These are phyloP conservation scores for Takakia lepidozioides DNA, from an alignment of 225 moss, liverwort and hornwort genomes.

Conservation along the genomic window DNA sequence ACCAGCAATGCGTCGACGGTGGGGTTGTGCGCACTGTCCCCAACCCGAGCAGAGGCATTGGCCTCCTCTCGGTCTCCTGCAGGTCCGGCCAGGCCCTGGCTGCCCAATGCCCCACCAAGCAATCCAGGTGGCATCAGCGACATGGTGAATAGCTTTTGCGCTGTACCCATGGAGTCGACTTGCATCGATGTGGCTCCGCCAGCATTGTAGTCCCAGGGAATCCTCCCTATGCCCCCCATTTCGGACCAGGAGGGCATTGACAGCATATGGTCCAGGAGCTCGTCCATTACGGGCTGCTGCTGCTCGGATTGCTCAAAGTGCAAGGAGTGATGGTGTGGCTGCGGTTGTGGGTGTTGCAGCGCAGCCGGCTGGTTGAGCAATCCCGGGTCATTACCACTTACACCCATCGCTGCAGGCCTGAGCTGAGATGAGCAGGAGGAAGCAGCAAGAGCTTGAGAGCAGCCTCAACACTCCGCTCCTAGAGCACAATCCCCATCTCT, in stretches of 20 bases:
- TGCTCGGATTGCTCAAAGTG: constrained; percentile 10
- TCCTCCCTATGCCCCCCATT: constrained; percentile 10
- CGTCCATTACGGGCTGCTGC: constrained; percentile 24
- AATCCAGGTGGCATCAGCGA: constrained; percentile 16
- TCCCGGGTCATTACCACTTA: too few species aligned
- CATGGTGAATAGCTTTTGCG: constrained; percentile 29
- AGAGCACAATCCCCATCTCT: too few species aligned
- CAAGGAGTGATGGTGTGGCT: too few species aligned
- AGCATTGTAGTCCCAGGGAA: constrained; percentile 45
- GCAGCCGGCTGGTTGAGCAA: too few species aligned
- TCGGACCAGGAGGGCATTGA: constrained; percentile 30
- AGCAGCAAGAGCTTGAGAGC: too few species aligned
- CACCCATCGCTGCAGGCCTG: too few species aligned
- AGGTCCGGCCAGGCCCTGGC: not conserved
- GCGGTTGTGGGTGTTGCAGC: constrained; percentile 5
- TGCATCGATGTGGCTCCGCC: not conserved
- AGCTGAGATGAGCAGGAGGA: too few species aligned
- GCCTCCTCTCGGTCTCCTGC: too few species aligned
- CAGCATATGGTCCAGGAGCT: constrained; percentile 47
- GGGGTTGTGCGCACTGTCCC: constrained; percentile 1
- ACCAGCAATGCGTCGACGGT: not conserved
- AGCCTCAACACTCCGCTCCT: too few species aligned
- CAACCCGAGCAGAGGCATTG: not conserved
- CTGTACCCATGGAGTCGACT: not conserved
- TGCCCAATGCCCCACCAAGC: constrained; percentile 1